phyloP scores from a whole-genome alignment of 495 filamentous ascomycete genomes.

The Evernia prunastri region DNA sequence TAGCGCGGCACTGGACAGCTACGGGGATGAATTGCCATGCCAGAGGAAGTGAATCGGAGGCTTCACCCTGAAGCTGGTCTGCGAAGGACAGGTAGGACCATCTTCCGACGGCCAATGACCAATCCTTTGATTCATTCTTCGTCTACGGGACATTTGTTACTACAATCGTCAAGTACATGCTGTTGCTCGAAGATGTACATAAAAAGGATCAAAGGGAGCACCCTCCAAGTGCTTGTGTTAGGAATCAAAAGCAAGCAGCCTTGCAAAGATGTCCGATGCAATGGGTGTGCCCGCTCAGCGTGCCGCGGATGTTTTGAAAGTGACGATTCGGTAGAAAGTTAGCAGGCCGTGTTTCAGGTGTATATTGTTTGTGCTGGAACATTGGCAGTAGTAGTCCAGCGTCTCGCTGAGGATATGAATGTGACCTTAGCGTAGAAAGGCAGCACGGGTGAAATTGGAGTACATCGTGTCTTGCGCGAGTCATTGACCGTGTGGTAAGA shows the following conservation, averaged over 20 bases:
- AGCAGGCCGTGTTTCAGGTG: no score
- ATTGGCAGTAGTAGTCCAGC: no score
- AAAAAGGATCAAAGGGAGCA: background rate
- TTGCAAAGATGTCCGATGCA: background rate
- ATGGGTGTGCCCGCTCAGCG: background rate
- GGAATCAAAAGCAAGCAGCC: constrained; percentile 8
- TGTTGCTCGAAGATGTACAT: background rate
- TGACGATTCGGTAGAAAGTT: background rate
- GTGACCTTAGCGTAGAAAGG: background rate
- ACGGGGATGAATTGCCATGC: background rate
- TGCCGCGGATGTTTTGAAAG: background rate
- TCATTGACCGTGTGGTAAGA: background rate
- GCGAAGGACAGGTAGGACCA: background rate
- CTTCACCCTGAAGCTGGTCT: background rate
- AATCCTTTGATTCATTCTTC: background rate
- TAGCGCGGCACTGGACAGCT: background rate
- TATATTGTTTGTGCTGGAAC: no score
- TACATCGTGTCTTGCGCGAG: background rate
- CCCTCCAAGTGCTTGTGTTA: background rate
- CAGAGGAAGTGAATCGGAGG: background rate
- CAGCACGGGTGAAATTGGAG: background rate
- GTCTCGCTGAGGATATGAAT: background rate
- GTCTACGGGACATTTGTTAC: background rate
- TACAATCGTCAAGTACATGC: background rate
- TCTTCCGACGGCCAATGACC: background rate